phyloP scores from a whole-genome alignment of 163 green algal species.

The Trebouxia gelatinosa region DNA sequence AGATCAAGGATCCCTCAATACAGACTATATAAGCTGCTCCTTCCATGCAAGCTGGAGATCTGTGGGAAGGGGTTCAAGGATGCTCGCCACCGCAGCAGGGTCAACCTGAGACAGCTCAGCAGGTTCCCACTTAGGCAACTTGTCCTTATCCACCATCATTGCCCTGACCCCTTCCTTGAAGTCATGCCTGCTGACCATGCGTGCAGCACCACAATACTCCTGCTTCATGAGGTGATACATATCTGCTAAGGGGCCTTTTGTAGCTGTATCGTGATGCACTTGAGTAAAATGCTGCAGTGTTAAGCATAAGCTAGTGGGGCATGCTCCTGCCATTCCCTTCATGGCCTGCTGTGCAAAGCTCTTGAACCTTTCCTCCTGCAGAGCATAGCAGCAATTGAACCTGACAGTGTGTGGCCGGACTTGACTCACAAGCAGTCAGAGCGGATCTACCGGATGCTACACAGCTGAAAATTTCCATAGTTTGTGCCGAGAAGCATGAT shows the following conservation, averaged over 20 bases:
- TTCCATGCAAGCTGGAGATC: conserved; percentile 6
- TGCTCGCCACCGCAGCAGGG: background rate
- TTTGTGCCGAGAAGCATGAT: too few relatives aligned
- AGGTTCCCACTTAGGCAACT: conserved; percentile 53
- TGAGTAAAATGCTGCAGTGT: conserved; percentile 24
- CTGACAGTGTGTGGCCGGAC: too few relatives aligned
- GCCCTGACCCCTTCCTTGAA: conserved; percentile 69
- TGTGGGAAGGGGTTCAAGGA: conserved; percentile 20
- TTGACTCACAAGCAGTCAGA: too few relatives aligned
- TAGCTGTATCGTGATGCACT: conserved; percentile 7
- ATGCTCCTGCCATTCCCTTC: conserved; percentile 7
- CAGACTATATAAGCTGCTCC: too few relatives aligned
- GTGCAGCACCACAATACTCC: conserved; percentile 56
- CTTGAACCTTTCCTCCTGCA: background rate
- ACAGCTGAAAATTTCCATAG: too few relatives aligned
- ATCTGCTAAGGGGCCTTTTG: background rate
- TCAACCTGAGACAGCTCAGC: conserved; percentile 8
- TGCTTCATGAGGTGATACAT: conserved; percentile 47
- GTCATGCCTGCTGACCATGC: conserved; percentile 43
- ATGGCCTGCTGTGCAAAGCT: conserved; percentile 27
- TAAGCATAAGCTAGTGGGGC: conserved; percentile 29
- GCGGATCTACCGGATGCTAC: too few relatives aligned
- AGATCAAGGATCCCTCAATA: too few relatives aligned
- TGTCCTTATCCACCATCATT: conserved; percentile 65
- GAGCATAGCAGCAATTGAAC: too few relatives aligned